Evolutionary conservation across 257 asterid genomes (phyloP).

Genomic region (Schizonepeta tenuifolia): DNA sequence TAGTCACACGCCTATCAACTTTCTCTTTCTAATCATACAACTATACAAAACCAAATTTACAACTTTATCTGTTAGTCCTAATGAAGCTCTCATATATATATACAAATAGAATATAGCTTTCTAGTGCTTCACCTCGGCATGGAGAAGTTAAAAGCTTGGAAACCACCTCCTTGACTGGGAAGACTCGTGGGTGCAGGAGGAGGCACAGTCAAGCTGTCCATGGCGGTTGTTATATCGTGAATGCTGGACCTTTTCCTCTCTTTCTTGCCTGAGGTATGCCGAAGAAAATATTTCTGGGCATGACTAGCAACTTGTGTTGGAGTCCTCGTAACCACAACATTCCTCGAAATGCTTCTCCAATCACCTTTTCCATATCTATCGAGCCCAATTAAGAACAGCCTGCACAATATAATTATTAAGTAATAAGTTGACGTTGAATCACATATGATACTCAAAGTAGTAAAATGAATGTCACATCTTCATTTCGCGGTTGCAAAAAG

Average conservation of each 20-base stretch:
- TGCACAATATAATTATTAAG: conserved; percentile 19
- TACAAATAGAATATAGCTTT: conserved; percentile 18
- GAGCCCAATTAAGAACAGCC: conserved; percentile 75
- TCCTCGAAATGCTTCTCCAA: conserved; percentile 97
- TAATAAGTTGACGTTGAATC: neutral
- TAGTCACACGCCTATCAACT: conserved; percentile 28
- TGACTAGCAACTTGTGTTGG: conserved; percentile 97
- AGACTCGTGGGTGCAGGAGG: conserved; percentile 51
- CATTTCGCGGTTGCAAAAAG: neutral
- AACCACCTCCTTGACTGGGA: conserved; percentile 46
- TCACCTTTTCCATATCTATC: conserved; percentile 81
- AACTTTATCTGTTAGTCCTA: conserved; percentile 38
- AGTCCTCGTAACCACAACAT: conserved; percentile 84
- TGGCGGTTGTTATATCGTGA: conserved; percentile 78
- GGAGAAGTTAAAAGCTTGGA: conserved; percentile 47
- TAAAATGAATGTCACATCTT: neutral
- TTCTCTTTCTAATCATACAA: conserved; percentile 24
- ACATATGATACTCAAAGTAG: neutral
- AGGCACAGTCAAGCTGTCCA: conserved; percentile 53
- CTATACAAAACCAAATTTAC: conserved; percentile 42
- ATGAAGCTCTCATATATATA: conserved; percentile 34
- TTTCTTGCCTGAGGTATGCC: conserved; percentile 71
- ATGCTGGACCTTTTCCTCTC: conserved; percentile 89
- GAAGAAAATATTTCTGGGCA: conserved; percentile 86
- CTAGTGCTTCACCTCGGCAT: conserved; percentile 42